Conservation (phyloP, 805 yeast genomes). For the Kazachstania psychrophila region DNA sequence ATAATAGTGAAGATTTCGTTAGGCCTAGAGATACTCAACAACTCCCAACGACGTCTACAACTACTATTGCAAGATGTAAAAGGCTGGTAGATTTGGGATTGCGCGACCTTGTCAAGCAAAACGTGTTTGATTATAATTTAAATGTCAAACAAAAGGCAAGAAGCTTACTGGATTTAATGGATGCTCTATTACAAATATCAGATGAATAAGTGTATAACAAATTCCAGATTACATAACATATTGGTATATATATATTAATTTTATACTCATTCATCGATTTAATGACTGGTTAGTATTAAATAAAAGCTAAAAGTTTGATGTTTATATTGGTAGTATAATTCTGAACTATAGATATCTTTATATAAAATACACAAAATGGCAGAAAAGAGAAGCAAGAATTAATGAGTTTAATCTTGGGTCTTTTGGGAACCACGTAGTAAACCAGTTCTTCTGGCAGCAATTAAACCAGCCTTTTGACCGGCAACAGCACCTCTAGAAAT, state of each 20-base stretch:
- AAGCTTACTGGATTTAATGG: slow-evolving; percentile 27
- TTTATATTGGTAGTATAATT: slow-evolving; percentile 7
- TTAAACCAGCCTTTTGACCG: slow-evolving; percentile 99
- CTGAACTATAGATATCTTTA: slow-evolving; percentile 10
- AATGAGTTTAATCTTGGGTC: slow-evolving; percentile 54
- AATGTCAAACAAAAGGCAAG: slow-evolving; percentile 28
- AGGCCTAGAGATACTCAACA: too few relatives aligned
- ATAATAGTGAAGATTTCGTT: too few relatives aligned
- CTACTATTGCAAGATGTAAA: slow-evolving; percentile 23
- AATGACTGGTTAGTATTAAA: not conserved
- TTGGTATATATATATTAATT: not conserved
- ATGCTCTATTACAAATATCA: too few relatives aligned
- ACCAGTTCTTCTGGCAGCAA: slow-evolving; percentile 99
- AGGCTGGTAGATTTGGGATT: slow-evolving; percentile 23
- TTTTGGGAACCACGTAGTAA: slow-evolving; percentile 98
- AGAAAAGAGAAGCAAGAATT: slow-evolving; percentile 6
- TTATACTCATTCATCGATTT: not conserved
- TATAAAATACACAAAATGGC: slow-evolving; percentile 11
- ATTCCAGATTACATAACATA: too few relatives aligned
- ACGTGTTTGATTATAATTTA: slow-evolving; percentile 20
- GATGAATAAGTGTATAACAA: too few relatives aligned
- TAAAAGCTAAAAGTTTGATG: not conserved
- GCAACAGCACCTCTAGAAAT: slow-evolving; percentile 98
- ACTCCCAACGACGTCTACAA: slow-evolving; percentile 10
- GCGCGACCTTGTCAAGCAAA: slow-evolving; percentile 22